Evolutionary conservation across 805 yeast genomes (phyloP), one percentile per base, ranked within the genome.

Genomic region (Candida glaebosa): DNA sequence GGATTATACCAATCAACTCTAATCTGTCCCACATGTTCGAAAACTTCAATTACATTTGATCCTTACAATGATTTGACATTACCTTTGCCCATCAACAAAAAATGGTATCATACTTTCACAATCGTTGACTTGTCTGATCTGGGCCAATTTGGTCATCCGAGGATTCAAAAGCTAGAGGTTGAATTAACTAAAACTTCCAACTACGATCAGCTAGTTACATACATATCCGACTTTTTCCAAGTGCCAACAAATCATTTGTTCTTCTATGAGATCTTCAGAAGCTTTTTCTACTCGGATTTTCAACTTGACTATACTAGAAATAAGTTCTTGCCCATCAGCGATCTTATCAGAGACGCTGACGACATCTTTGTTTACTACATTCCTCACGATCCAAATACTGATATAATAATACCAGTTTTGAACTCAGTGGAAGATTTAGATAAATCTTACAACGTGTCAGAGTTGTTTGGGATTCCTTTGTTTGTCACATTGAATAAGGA

Each of bases 1-100:
- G 98, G 98, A 0, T 57, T 88, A 54, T 93, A 91, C 60, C 87
- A 90, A 61, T 88, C 96, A 1, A 89, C 96, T 0, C 69, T 93
- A 41, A 74, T 84, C 9, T 91, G 99, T 57, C 98, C 98, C 0
- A 81, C 65, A 6, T 93, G 99, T 62, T 58, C 73, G 15, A 83
- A 83, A 51, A 76, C 86, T 5, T 84, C 95, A 19, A 75, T 91
- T 18, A 90, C 97, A 0, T 93, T 90, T 64, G 99, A 91, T 59
- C 98, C 99, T 0, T 91, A 81, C 56, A 87, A 81, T 63, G 96
- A 89, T 56, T 65, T 91, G 48, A 89, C 99, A 0, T 65, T 91
- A 34, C 98, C 98, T 0, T 68, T 91, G 18, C 98, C 98, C 0
- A 78, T 83, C 2, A 77, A 78, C 36, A 77, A 81, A 38, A 69